Conservation (phyloP, 192 early-diverging fungal species). For the Spinellus fusiger region DNA sequence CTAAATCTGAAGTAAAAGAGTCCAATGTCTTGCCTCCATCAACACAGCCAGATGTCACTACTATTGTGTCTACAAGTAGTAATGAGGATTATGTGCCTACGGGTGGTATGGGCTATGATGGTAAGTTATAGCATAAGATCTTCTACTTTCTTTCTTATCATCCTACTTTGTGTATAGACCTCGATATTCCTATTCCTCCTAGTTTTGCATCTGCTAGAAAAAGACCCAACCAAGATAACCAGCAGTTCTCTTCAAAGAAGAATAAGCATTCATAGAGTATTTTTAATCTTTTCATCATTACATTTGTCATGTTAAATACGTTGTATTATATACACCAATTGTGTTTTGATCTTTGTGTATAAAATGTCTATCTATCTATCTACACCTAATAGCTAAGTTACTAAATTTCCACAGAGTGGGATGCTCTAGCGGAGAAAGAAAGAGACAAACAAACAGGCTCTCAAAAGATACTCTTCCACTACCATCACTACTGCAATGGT, state of each 20-base stretch:
- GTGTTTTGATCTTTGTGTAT: too few relatives aligned
- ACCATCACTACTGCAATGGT: too few relatives aligned
- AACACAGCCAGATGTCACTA: background rate
- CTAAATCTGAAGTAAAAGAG: background rate
- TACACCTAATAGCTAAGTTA: too few relatives aligned
- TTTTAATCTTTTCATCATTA: too few relatives aligned
- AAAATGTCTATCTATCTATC: too few relatives aligned
- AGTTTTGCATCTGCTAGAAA: slow-evolving; percentile 4
- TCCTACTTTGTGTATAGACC: slow-evolving; percentile 1
- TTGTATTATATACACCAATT: too few relatives aligned
- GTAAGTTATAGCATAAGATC: background rate
- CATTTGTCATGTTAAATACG: too few relatives aligned
- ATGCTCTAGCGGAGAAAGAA: too few relatives aligned
- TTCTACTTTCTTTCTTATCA: background rate
- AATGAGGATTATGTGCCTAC: background rate
- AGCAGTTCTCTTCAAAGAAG: background rate
- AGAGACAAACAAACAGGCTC: too few relatives aligned
- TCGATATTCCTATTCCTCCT: slow-evolving; percentile 15
- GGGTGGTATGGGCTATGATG: slow-evolving; percentile 10
- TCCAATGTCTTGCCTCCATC: background rate
- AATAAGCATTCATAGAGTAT: background rate
- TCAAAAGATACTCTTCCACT: too few relatives aligned
- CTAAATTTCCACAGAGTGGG: too few relatives aligned
- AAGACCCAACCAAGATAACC: background rate
- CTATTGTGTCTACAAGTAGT: background rate